phyloP scores from a whole-genome alignment of 2,329 filamentous ascomycete species.

The Colletotrichum sp. region DNA sequence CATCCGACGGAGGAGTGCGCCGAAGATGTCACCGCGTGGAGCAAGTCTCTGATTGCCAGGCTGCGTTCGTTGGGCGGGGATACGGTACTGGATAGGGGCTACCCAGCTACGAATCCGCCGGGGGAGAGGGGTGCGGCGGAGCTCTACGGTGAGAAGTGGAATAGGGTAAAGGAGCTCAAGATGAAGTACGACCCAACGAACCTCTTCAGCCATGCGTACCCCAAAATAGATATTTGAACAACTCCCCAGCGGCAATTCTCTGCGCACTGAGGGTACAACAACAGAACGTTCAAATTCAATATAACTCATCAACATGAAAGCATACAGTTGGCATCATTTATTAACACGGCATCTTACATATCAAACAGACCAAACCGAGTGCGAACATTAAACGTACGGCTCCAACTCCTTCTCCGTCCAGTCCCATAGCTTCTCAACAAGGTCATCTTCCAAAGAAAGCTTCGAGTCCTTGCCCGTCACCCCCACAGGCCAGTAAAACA shows the following conservation, averaged over 20 bases:
- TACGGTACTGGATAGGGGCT: not conserved
- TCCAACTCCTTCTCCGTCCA: conserved; percentile 38
- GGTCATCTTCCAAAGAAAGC: conserved; percentile 27
- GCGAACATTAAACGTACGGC: not conserved
- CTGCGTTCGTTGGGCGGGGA: not conserved
- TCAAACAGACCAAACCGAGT: not conserved
- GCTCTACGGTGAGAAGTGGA: not conserved
- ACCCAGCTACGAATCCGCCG: not conserved
- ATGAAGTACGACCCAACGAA: not conserved
- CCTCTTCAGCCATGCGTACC: not conserved
- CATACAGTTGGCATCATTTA: not conserved
- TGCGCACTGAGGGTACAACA: not conserved
- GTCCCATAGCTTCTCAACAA: conserved; percentile 36
- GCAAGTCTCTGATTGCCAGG: not conserved
- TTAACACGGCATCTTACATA: not conserved
- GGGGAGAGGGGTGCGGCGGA: not conserved
- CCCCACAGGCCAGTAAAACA: conserved; percentile 38
- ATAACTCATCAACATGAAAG: not conserved
- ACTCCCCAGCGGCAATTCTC: not conserved
- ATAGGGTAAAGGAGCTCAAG: not conserved
- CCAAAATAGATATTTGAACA: not conserved
- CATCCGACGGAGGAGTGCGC: not conserved
- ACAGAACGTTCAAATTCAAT: not conserved
- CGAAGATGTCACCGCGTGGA: not conserved
- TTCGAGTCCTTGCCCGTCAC: conserved; percentile 24